Conservation (phyloP, 768 basidiomycete genomes). For the Hemileccinum rubropunctum region DNA sequence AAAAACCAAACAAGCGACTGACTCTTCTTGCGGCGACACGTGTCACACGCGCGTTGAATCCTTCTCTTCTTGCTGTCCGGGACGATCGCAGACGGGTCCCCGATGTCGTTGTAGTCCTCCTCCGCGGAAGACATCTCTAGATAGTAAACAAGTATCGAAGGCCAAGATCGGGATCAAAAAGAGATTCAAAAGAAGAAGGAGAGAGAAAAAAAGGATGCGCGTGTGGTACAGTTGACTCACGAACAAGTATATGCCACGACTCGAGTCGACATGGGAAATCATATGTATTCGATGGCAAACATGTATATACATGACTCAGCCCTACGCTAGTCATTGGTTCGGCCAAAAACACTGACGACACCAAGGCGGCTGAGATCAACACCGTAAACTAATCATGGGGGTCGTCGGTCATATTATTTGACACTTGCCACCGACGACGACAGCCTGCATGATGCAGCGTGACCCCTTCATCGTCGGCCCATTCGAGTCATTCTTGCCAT, state of each 20-base stretch:
- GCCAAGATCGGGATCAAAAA: not conserved
- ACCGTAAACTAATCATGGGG: too few species aligned
- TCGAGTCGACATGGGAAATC: not conserved
- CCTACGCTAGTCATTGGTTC: too few species aligned
- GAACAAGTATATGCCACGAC: too few species aligned
- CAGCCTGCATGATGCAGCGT: too few species aligned
- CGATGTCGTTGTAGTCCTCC: conserved; percentile 55
- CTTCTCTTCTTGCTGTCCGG: conserved; percentile 61
- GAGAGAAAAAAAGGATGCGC: too few species aligned
- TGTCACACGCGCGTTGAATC: conserved; percentile 78
- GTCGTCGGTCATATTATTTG: too few species aligned
- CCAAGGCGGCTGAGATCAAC: too few species aligned
- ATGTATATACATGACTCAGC: not conserved
- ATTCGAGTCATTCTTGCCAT: too few species aligned
- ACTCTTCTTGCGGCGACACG: conserved; percentile 85
- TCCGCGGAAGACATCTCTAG: conserved; percentile 52
- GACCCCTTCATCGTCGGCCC: too few species aligned
- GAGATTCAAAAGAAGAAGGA: too few species aligned
- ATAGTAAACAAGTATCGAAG: not conserved
- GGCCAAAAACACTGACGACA: not conserved
- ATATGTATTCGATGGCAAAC: not conserved
- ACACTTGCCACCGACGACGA: too few species aligned
- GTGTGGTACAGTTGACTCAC: too few species aligned
- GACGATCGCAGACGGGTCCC: conserved; percentile 24
- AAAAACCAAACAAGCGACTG: conserved; percentile 17